Base-by-base conservation (phyloP, 345 rosid species). In the Hypericum androsaemum region DNA sequence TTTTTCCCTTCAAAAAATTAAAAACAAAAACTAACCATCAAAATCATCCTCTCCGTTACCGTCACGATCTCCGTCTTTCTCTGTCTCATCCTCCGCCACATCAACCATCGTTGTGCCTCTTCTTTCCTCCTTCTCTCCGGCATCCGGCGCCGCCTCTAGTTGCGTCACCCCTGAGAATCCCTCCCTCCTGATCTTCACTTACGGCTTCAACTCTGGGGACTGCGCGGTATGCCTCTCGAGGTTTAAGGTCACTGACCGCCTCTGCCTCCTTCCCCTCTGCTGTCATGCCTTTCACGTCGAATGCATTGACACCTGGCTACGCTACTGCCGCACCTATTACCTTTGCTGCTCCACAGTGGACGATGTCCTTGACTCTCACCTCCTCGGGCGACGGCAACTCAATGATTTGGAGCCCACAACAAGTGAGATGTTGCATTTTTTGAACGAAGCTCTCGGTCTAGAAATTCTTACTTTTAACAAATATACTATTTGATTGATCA, bases 171-270 rank as follows among this genome's bases (percentile, higher is more conserved):
- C 95, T 0, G 81, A 74, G 40, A 52, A 61, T 5, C 65, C 62
- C n/a, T 77, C 94, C 0, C 89, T 92, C 43, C 98, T 96, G 22
- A 55, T 85, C 47, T 88, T 92, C 73, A 68, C 82, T 10, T 88
- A 76, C 73, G 71, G 80, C 12, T 37, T 74, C 13, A n/a, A n/a
- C n/a, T n/a, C 50, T 49, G 72, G 70, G 5, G 95, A 92, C 50
- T 92, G 98, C 58, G 94, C 98, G 0, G 89, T 92, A 0, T 88
- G 98, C 50, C 60, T 92, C 53, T 84, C 88, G 10, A 88, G 75
- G 41, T 92, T 92, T 53, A 81, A 82, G 53, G 65, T 72, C 32
- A 70, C 76, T 5, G 95, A 92, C 65, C 92, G 74, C 61, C 86
- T 92, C 50, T 83, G 96, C 40, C 79, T 92, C 2, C 81, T 92